phyloP scores from a whole-genome alignment of 768 basidiomycete genomes.

The Rhodosporidiobolus odoratus region DNA sequence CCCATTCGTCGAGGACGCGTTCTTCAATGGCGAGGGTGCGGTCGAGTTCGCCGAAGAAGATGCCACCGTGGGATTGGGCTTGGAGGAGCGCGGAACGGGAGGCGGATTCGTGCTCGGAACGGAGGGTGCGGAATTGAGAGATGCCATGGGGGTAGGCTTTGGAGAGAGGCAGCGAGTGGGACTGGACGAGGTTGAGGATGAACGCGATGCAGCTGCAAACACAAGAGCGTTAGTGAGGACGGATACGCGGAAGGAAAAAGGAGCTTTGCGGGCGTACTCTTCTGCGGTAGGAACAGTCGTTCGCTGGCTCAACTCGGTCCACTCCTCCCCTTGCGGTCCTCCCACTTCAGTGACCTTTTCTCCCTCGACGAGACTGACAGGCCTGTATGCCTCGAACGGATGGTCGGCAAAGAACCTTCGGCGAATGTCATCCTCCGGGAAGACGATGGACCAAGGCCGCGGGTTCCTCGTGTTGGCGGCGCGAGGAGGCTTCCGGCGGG shows the following conservation, averaged over 20 bases:
- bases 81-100: constrained; percentile 71
- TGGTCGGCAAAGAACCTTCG: constrained; percentile 91
- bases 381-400: constrained; percentile 88
- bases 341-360: constrained; percentile 49
- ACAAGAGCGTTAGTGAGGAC: neutral
- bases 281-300: constrained; percentile 77
- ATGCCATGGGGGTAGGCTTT: constrained; percentile 74
- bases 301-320: constrained; percentile 75
- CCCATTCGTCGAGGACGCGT: constrained; percentile 57
- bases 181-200: constrained; percentile 66
- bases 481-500: constrained; percentile 21
- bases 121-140: constrained; percentile 78
- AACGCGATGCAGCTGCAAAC: constrained; percentile 66
- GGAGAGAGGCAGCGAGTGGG: constrained; percentile 62
- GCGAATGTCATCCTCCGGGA: constrained; percentile 78
- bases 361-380: constrained; percentile 68
- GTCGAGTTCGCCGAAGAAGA: constrained; percentile 62
- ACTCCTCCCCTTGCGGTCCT: constrained; percentile 58
- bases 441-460: constrained; percentile 59
- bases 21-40: constrained; percentile 60
- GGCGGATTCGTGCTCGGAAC: constrained; percentile 74
- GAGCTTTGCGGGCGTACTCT: constrained; percentile 76
- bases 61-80: constrained; percentile 67
- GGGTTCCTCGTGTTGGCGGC: constrained; percentile 5
- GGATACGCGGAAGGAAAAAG: neutral